These are phyloP conservation scores for Solanum chiquidenum DNA, from an alignment of 257 asterid genomes.

Conservation along the genomic window DNA sequence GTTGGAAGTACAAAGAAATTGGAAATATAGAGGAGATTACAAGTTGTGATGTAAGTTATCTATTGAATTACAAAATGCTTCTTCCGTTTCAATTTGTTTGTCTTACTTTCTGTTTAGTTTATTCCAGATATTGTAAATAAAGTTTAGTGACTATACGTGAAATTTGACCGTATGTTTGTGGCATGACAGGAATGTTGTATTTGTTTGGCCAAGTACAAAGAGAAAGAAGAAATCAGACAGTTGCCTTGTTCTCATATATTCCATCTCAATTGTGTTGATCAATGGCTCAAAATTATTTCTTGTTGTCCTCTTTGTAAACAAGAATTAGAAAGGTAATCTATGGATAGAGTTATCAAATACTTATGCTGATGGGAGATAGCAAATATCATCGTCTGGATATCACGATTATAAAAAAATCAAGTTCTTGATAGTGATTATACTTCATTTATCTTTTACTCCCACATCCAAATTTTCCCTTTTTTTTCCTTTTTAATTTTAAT, in stretches of 20 bases:
- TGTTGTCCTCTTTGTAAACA: conserved; percentile 62
- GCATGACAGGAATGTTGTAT: conserved; percentile 75
- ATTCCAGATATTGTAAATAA: neutral
- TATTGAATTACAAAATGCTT: neutral
- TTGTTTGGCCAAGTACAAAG: conserved; percentile 71
- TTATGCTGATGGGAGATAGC: neutral
- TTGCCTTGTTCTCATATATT: conserved; percentile 75
- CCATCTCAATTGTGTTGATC: conserved; percentile 85
- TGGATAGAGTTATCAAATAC: neutral
- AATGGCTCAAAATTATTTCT: conserved; percentile 83
- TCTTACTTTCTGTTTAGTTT: neutral
- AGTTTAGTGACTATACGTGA: neutral
- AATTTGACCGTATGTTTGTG: neutral
- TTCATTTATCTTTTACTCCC: neutral
- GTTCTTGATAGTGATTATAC: neutral
- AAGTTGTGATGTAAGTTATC: conserved; percentile 31
- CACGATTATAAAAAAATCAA: neutral
- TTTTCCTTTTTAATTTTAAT: neutral
- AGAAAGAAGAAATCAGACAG: conserved; percentile 77
- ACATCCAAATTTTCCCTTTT: neutral
- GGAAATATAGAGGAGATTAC: conserved; percentile 17
- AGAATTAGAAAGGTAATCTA: conserved; percentile 16
- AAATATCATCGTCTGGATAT: neutral
- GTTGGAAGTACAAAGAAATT: conserved; percentile 53
- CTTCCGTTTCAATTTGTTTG: neutral